Evolutionary conservation across 1,284 basidiomycete species (phyloP), one percentile per base, ranked within the genome.

Genomic region (Heterobasidion annosum): DNA sequence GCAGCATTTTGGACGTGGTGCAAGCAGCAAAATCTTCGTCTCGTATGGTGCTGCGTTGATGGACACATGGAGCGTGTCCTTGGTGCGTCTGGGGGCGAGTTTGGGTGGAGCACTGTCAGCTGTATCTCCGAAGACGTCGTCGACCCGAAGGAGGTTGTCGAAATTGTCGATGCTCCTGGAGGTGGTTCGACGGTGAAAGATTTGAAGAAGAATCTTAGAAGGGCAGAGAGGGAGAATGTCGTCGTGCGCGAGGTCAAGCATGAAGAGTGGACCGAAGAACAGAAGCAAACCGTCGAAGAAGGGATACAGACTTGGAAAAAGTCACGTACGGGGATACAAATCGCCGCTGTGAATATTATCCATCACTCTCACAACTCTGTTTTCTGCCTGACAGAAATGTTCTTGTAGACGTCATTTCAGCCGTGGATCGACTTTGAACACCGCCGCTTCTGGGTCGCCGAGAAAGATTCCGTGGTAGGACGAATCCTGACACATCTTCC

Each of bases 51-150:
- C 13, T 77, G 74, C 57, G 68, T 74, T n/a, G 71, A 75, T 47
- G 56, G 57, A 16, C 64, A 69, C 18, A 62, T 75, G 18, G 70
- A 75, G 56, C 61, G 68, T 18, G 56, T 73, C 1, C 66, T 75
- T 19, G 72, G 60, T 12, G 37, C 12, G 0, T 55, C 65, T 19
- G 65, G 56, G 4, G 53, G 53, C 50, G 49, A 48, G 34, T 60
- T 60, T 51, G 37, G 64, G 0, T 75, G 72, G 76, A 67, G 67
- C 42, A 68, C 69, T 2, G 67, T 76, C 34, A 65, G 67, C 45
- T 78, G 74, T 54, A 73, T 77, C 52, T 70, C 70, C 49, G 75
- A 77, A 54, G 73, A 75, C 54, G 62, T 70, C 34, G 54, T 77
- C 6, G 67, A 77, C 54, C 71, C 74, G 0, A 65, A 64, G 2